Conservation (phyloP, 2,329 filamentous ascomycete species). For the Pseudogymnoascus sp. region DNA sequence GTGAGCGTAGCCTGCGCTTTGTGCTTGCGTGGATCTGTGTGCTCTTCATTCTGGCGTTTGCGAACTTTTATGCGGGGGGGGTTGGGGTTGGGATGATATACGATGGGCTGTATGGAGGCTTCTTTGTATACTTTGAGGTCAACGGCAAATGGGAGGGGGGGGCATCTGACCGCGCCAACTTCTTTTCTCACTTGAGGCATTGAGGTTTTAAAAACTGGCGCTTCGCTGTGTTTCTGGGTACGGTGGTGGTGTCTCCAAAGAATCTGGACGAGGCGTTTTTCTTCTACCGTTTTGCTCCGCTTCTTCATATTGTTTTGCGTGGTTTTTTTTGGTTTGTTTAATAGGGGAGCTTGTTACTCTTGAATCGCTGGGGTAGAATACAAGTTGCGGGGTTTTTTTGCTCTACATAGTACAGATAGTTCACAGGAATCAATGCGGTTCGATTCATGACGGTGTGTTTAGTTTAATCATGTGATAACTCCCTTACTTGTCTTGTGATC, state of each 20-base stretch:
- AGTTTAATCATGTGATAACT: not conserved
- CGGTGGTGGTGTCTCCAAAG: not conserved
- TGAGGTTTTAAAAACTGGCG: not conserved
- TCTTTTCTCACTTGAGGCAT: not conserved
- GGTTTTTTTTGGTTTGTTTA: not conserved
- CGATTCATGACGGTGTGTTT: not conserved
- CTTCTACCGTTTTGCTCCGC: not conserved
- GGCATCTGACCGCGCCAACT: not conserved
- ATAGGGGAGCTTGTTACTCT: not conserved
- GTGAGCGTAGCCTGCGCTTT: not conserved
- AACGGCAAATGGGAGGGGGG: not conserved
- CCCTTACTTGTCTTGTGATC: not conserved
- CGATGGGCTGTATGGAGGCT: constrained; percentile 1
- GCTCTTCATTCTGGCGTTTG: not conserved
- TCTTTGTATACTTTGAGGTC: not conserved
- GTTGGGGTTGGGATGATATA: not conserved
- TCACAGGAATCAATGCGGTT: not conserved
- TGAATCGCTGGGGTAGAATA: not conserved
- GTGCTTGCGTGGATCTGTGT: not conserved
- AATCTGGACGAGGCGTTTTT: not conserved
- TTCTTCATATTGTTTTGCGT: not conserved
- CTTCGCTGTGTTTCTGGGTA: not conserved
- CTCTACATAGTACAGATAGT: constrained; percentile 7
- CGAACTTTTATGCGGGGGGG: not conserved
- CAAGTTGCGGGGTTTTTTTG: not conserved